phyloP scores from a whole-genome alignment of 305 asterid genomes.

The Andrographis paniculata region DNA sequence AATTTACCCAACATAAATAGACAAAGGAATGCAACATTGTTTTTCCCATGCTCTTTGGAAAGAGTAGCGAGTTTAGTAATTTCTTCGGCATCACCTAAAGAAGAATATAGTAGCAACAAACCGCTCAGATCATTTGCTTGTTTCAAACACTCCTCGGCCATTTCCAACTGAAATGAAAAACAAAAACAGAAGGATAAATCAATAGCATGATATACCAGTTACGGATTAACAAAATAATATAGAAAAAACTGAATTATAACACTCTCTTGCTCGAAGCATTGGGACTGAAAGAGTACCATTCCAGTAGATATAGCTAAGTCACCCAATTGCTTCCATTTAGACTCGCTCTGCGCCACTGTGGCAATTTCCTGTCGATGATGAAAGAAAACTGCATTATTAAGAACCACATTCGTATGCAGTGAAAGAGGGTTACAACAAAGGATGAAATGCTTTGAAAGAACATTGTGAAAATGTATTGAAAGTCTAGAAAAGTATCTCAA shows the following conservation, averaged over 20 bases:
- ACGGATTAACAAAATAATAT: not conserved
- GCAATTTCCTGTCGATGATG: slow-evolving; percentile 74
- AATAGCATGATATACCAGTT: not conserved
- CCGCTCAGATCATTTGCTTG: slow-evolving; percentile 97
- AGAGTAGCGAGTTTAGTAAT: slow-evolving; percentile 69
- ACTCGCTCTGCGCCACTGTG: slow-evolving; percentile 61
- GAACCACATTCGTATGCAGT: slow-evolving; percentile 15
- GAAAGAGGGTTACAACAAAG: slow-evolving; percentile 8
- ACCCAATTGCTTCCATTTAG: slow-evolving; percentile 99
- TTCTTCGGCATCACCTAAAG: slow-evolving; percentile 88
- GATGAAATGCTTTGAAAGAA: slow-evolving; percentile 5
- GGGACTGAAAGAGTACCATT: slow-evolving; percentile 44
- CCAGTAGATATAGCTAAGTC: slow-evolving; percentile 97
- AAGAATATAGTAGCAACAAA: slow-evolving; percentile 77
- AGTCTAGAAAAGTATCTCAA: slow-evolving; percentile 6
- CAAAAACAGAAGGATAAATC: not conserved
- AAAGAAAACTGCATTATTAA: slow-evolving; percentile 12
- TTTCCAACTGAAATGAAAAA: slow-evolving; percentile 47
- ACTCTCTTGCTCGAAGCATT: slow-evolving; percentile 8
- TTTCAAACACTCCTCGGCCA: slow-evolving; percentile 97
- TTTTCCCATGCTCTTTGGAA: slow-evolving; percentile 89
- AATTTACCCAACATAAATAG: slow-evolving; percentile 86
- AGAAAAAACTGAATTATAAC: not conserved
- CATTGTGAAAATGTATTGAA: slow-evolving; percentile 3
- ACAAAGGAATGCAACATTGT: slow-evolving; percentile 93